Conservation (phyloP, 345 rosid species). For the Linum usitatissimum region DNA sequence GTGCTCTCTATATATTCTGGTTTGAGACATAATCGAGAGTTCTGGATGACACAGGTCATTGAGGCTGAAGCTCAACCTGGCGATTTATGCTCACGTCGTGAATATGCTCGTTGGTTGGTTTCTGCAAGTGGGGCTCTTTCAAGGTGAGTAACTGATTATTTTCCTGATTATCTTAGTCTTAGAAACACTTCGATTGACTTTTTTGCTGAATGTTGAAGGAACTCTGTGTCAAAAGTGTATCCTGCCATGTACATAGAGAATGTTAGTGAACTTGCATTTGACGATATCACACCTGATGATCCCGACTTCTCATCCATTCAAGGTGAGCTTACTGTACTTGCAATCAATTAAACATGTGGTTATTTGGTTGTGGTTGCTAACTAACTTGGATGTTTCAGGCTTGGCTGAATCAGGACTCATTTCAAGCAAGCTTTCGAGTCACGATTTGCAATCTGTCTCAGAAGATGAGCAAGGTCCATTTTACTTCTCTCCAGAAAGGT, state of each 20-base stretch:
- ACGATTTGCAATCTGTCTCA: slow-evolving; percentile 35
- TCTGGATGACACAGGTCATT: slow-evolving; percentile 51
- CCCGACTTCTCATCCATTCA: slow-evolving; percentile 91
- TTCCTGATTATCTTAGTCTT: slow-evolving; percentile 5
- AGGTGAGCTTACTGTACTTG: slow-evolving; percentile 36
- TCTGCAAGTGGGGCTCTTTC: slow-evolving; percentile 72
- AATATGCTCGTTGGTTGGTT: slow-evolving; percentile 90
- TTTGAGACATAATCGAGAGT: background rate
- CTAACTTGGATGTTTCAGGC: slow-evolving; percentile 42
- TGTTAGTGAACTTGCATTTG: slow-evolving; percentile 85
- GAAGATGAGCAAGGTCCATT: slow-evolving; percentile 31
- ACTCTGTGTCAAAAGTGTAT: slow-evolving; percentile 65
- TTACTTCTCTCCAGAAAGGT: slow-evolving; percentile 78
- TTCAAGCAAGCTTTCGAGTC: slow-evolving; percentile 76
- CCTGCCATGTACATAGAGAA: slow-evolving; percentile 94
- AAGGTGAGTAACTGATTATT: slow-evolving; percentile 38
- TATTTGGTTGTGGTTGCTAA: slow-evolving; percentile 11
- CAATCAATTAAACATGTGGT: background rate
- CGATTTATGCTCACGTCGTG: slow-evolving; percentile 81
- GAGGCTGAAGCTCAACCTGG: slow-evolving; percentile 65
- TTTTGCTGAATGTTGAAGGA: slow-evolving; percentile 38
- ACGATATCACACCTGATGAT: slow-evolving; percentile 71
- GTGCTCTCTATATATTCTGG: background rate
- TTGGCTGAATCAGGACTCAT: slow-evolving; percentile 97
- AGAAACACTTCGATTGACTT: slow-evolving; percentile 9